Base-by-base conservation (phyloP, 1,284 basidiomycete species). In the Coniferiporia weirii region DNA sequence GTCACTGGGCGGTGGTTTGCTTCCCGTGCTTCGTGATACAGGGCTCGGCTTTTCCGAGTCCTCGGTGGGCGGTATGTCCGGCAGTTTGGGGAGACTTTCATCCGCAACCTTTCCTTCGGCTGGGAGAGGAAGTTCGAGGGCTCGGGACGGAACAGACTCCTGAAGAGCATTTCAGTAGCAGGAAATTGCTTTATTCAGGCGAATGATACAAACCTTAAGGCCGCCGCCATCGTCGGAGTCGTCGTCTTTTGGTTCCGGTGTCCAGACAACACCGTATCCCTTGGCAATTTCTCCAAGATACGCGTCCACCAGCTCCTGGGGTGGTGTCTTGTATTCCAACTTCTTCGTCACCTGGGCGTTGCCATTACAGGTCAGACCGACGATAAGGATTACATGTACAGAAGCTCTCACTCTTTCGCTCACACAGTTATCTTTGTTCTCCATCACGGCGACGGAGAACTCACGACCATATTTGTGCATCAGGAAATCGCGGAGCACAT, bases 381-480 rank as follows among this genome's bases (percentile, higher is more conserved):
- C 45, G 20, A 6, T 55, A 59, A 50, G 32, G 9, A 56, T 56
- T 38, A 27, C 6, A 49, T 54, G 43, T 40, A 50, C 58, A 50
- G 34, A 64, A 57, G 12, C 66, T 49, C 84, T 67, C 76, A 91
- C 89, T 65, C 86, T 85, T 59, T 89, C 85, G 67, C 82, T 87
- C 54, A 96, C 93, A 71, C 87, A 86, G n/a, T 75, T 76, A 66
- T 89, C 83, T 52, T 76, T 79, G 71, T 95, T 95, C 67, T 95
- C 93, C 82, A 93, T 91, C 1, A 89, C 85, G 19, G 79, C 83
- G 22, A 83, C 66, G 10, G 91, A 82, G 68, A 89, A 95, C 20
- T 96, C 93, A 19, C 93, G 81, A 13, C 93, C 91, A 68, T 85
- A 95, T 73, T 93, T 97, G 72, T 95, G 89, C 89, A 96, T 92